Conservation (phyloP, 345 rosid species). For the Salix viminalis region DNA sequence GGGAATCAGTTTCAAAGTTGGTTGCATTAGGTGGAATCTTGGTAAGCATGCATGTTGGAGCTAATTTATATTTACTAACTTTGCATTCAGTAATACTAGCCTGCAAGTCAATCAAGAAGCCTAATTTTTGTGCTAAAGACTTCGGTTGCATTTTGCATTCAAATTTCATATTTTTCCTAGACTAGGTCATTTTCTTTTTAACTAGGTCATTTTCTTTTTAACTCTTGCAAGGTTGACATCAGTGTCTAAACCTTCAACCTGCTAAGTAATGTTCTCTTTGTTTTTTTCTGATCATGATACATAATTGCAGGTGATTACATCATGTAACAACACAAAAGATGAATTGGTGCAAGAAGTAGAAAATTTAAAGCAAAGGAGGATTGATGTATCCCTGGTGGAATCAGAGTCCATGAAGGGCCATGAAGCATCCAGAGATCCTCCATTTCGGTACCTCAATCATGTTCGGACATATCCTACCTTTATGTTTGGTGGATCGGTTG, state of each 20-base stretch:
- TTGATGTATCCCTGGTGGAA: constrained; percentile 30
- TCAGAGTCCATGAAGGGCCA: constrained; percentile 33
- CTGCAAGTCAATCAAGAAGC: too few relatives aligned
- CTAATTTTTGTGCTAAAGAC: too few relatives aligned
- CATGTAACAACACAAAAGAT: constrained; percentile 83
- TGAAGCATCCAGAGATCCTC: constrained; percentile 31
- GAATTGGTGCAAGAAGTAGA: constrained; percentile 78
- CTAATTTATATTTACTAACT: not conserved
- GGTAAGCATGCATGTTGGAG: constrained; percentile 39
- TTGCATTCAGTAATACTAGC: too few relatives aligned
- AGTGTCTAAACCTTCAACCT: not conserved
- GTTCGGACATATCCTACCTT: constrained; percentile 85
- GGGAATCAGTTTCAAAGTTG: constrained; percentile 88
- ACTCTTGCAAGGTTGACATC: too few relatives aligned
- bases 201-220: too few relatives aligned
- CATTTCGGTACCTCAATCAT: constrained; percentile 66
- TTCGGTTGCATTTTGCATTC: too few relatives aligned
- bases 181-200: too few relatives aligned
- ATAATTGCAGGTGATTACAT: constrained; percentile 63
- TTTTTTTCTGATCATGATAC: not conserved
- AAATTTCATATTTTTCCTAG: too few relatives aligned
- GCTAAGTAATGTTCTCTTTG: not conserved
- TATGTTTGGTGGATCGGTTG: constrained; percentile 78
- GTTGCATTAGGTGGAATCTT: constrained; percentile 75
- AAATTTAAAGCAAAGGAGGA: constrained; percentile 52